Conservation (phyloP, 768 basidiomycete genomes). For the Termitomyces sp. region DNA sequence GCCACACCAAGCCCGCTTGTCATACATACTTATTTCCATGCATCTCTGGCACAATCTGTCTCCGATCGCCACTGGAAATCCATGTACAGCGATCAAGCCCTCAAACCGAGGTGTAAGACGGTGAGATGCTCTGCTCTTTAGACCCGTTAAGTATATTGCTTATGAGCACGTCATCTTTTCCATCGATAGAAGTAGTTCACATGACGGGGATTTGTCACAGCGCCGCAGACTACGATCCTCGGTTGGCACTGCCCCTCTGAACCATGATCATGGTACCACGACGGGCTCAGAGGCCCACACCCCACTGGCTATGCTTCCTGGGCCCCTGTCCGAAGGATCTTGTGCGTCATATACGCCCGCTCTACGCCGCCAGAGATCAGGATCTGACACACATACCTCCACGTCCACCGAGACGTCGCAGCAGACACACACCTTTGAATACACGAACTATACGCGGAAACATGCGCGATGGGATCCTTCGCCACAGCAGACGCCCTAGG, state of each 20-base stretch:
- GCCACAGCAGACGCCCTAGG: neutral
- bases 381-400: slow-evolving; percentile 6
- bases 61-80: slow-evolving; percentile 10
- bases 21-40: slow-evolving; percentile 13
- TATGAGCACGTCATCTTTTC: slow-evolving; percentile 11
- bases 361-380: slow-evolving; percentile 5
- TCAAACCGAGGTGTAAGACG: slow-evolving; percentile 2
- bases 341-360: neutral
- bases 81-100: neutral
- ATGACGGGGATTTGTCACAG: slow-evolving; percentile 15
- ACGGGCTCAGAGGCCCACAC: slow-evolving; percentile 5
- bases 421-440: neutral
- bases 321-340: slow-evolving; percentile 18
- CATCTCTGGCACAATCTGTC: slow-evolving; percentile 23
- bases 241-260: slow-evolving; percentile 11
- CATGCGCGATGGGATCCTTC: neutral
- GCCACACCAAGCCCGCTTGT: slow-evolving; percentile 8
- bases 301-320: slow-evolving; percentile 8
- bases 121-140: slow-evolving; percentile 11
- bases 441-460: slow-evolving; percentile 5
- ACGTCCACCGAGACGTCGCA: neutral
- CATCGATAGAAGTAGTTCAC: slow-evolving; percentile 12
- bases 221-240: slow-evolving; percentile 13
- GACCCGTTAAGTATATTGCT: neutral
- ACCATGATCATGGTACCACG: neutral